Conservation (phyloP, 305 asterid genomes). For the Lippia alba region DNA sequence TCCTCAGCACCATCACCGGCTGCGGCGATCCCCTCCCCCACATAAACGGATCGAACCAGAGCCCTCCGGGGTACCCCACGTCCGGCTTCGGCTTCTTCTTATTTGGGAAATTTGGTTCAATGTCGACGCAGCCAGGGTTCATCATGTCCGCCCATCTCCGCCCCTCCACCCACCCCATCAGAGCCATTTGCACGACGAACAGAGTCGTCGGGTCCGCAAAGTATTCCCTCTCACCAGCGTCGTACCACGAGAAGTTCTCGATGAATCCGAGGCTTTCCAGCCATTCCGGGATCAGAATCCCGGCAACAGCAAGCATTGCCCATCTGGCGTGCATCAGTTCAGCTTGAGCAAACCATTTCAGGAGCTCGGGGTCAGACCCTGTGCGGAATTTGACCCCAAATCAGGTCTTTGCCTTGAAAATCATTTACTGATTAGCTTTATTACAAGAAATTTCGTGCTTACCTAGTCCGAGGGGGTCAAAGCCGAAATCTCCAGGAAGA, state of each 20-base stretch:
- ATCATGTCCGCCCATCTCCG: slow-evolving; percentile 88
- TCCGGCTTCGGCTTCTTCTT: slow-evolving; percentile 68
- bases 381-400: not conserved
- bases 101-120: slow-evolving; percentile 63
- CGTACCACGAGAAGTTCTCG: slow-evolving; percentile 75
- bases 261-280: slow-evolving; percentile 75
- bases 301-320: slow-evolving; percentile 90
- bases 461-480: slow-evolving; percentile 88
- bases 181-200: slow-evolving; percentile 58
- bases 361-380: slow-evolving; percentile 85
- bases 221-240: slow-evolving; percentile 75
- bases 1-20: slow-evolving; percentile 82
- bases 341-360: slow-evolving; percentile 90
- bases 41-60: slow-evolving; percentile 80
- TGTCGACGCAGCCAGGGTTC: slow-evolving; percentile 79
- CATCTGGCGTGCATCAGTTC: slow-evolving; percentile 81
- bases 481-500: slow-evolving; percentile 91
- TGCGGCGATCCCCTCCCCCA: slow-evolving; percentile 90
- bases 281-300: slow-evolving; percentile 85
- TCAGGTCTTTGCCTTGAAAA: not conserved
- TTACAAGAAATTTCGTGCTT: slow-evolving; percentile 23
- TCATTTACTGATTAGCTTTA: not conserved
- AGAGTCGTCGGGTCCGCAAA: slow-evolving; percentile 73
- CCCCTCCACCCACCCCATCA: slow-evolving; percentile 95
- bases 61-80: slow-evolving; percentile 88